These are phyloP conservation scores for Musa acuminata DNA, from an alignment of 176 grass and related monocot genomes.

Conservation along the genomic window DNA sequence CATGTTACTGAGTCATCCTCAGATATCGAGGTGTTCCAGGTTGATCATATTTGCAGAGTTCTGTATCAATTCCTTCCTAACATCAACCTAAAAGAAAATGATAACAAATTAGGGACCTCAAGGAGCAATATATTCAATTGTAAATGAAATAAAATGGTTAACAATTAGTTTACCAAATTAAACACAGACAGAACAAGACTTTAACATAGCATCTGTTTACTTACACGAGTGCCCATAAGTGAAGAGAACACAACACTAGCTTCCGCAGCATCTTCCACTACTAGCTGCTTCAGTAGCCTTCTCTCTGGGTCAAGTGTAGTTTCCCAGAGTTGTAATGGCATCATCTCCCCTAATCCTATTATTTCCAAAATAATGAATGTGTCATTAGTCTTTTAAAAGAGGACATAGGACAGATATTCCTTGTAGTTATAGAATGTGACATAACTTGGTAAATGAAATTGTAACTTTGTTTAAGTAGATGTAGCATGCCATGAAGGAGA, in stretches of 20 bases:
- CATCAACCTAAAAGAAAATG: constrained; percentile 52
- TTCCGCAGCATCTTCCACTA: constrained; percentile 76
- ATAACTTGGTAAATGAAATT: no score
- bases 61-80: constrained; percentile 72
- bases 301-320: constrained; percentile 90
- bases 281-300: constrained; percentile 82
- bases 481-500: no score
- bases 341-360: constrained; percentile 94
- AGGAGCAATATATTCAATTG: constrained; percentile 1
- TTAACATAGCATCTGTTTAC: constrained; percentile 11
- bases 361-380: constrained; percentile 16
- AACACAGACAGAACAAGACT: background rate
- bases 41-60: constrained; percentile 59
- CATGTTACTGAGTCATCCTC: constrained; percentile 8
- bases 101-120: constrained; percentile 5
- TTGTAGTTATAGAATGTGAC: background rate
- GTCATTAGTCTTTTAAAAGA: background rate
- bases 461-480: no score
- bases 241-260: constrained; percentile 86
- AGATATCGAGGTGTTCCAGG: constrained; percentile 83
- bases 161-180: background rate
- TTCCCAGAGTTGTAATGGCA: constrained; percentile 90
- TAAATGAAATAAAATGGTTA: background rate
- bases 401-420: background rate
- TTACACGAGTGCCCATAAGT: constrained; percentile 82